Conservation (phyloP, 805 yeast species). For the Isabelozyma heimii region DNA sequence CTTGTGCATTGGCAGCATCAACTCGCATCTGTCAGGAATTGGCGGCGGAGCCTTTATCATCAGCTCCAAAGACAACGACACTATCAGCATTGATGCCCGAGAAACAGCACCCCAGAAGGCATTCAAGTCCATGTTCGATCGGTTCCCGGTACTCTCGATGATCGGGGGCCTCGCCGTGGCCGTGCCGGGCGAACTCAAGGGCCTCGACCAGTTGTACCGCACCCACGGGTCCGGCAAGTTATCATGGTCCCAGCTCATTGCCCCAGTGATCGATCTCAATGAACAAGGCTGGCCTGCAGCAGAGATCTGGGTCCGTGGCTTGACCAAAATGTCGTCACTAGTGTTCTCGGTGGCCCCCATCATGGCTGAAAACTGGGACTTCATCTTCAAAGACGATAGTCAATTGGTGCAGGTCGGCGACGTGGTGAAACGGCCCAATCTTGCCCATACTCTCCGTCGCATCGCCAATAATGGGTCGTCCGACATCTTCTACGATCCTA, state of each 20-base stretch:
- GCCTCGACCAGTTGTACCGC: conserved; percentile 60
- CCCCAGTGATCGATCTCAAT: conserved; percentile 71
- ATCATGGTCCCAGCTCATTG: conserved; percentile 68
- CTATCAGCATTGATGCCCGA: conserved; percentile 75
- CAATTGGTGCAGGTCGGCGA: conserved; percentile 54
- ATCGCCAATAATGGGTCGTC: conserved; percentile 77
- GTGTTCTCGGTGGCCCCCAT: conserved; percentile 25
- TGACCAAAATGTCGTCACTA: conserved; percentile 26
- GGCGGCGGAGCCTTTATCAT: conserved; percentile 89
- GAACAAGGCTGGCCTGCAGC: conserved; percentile 56
- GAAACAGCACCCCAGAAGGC: conserved; percentile 79
- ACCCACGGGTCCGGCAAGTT: conserved; percentile 70
- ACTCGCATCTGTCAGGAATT: conserved; percentile 82
- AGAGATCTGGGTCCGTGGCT: conserved; percentile 26
- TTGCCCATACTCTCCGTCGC: conserved; percentile 64
- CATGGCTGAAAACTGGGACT: conserved; percentile 52
- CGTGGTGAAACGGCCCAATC: conserved; percentile 50
- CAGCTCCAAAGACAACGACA: conserved; percentile 27
- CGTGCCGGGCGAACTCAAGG: conserved; percentile 89
- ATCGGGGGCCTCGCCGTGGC: conserved; percentile 88
- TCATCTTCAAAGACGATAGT: conserved; percentile 37
- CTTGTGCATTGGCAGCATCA: conserved; percentile 80
- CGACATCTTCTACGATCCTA: conserved; percentile 79
- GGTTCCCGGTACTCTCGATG: conserved; percentile 48
- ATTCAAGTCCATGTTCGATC: conserved; percentile 60